Conservation (phyloP, 352 stramenopile genomes). For the Phytophthora citrophthora region DNA sequence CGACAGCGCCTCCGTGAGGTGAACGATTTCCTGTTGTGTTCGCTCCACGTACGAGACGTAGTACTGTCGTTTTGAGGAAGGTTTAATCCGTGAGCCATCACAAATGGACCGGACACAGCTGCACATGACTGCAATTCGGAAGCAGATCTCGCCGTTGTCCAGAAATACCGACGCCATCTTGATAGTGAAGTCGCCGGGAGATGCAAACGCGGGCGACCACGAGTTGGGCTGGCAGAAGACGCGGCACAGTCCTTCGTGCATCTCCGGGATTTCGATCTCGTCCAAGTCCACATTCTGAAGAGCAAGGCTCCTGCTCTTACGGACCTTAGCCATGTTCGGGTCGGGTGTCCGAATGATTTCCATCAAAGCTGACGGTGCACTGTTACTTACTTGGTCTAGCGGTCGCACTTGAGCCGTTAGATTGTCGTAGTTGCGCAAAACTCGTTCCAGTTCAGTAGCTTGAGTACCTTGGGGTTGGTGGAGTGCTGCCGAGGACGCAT, state of each 20-base stretch:
- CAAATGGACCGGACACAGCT: slow-evolving; percentile 59
- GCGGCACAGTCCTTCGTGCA: slow-evolving; percentile 68
- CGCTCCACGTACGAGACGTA: slow-evolving; percentile 67
- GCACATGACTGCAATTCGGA: slow-evolving; percentile 67
- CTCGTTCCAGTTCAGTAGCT: slow-evolving; percentile 19
- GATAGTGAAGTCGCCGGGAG: slow-evolving; percentile 78
- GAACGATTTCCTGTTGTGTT: slow-evolving; percentile 55
- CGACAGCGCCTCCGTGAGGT: slow-evolving; percentile 64
- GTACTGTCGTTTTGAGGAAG: slow-evolving; percentile 63
- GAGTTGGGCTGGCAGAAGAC: slow-evolving; percentile 65
- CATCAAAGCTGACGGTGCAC: slow-evolving; percentile 23
- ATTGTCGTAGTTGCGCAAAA: slow-evolving; percentile 32
- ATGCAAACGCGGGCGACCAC: slow-evolving; percentile 81
- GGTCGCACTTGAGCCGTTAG: slow-evolving; percentile 28
- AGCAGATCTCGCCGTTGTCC: slow-evolving; percentile 47
- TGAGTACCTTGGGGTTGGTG: slow-evolving; percentile 4
- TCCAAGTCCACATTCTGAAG: slow-evolving; percentile 45
- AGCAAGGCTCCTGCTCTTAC: slow-evolving; percentile 24
- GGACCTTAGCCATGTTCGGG: slow-evolving; percentile 15
- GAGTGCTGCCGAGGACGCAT: slow-evolving; percentile 7
- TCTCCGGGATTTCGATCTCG: slow-evolving; percentile 74
- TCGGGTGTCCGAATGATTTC: slow-evolving; percentile 29
- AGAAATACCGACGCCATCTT: slow-evolving; percentile 59
- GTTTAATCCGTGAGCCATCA: slow-evolving; percentile 45
- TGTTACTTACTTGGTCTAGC: slow-evolving; percentile 6